phyloP scores from a whole-genome alignment of 345 rosid species.

The Psidium friedrichsthalianum region DNA sequence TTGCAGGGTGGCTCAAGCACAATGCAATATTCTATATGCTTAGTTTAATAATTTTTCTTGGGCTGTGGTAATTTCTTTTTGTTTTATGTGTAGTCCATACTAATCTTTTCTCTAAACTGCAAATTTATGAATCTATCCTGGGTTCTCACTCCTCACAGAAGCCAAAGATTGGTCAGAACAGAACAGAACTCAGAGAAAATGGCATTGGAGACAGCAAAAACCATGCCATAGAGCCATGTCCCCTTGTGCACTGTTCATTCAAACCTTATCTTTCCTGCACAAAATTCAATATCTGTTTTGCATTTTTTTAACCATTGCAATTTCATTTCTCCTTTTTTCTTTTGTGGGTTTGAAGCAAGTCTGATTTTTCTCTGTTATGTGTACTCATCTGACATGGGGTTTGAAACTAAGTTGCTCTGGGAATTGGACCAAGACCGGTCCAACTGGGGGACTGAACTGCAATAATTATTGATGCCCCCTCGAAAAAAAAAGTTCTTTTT shows the following conservation, averaged over 20 bases:
- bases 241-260: neutral
- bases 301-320: neutral
- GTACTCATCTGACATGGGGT: neutral
- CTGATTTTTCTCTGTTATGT: slow-evolving; percentile 12
- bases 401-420: slow-evolving; percentile 42
- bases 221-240: neutral
- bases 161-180: slow-evolving; percentile 25
- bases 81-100: slow-evolving; percentile 29
- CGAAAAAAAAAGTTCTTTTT: neutral
- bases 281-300: neutral
- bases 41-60: slow-evolving; percentile 12
- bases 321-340: neutral
- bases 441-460: neutral
- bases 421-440: slow-evolving; percentile 77
- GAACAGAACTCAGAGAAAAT: slow-evolving; percentile 14
- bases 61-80: slow-evolving; percentile 31
- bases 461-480: neutral
- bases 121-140: neutral
- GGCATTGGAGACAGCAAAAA: slow-evolving; percentile 23
- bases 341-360: neutral
- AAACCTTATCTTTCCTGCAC: neutral
- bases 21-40: neutral
- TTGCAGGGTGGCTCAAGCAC: neutral
- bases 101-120: neutral
- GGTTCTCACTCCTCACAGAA: slow-evolving; percentile 16